Base-by-base conservation (phyloP, 2,329 filamentous ascomycete species). In the Annulohypoxylon truncatum region DNA sequence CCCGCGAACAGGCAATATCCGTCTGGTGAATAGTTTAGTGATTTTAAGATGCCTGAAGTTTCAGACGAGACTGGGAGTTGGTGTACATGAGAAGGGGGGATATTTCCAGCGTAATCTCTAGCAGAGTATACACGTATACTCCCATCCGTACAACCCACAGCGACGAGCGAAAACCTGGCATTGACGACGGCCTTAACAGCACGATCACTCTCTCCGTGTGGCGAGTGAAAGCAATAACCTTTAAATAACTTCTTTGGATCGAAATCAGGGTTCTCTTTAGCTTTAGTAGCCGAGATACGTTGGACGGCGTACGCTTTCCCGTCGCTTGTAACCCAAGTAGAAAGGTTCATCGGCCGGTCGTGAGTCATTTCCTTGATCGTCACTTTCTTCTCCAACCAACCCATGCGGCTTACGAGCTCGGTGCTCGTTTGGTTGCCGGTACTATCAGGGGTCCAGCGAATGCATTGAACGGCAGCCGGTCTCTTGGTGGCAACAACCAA, bases 1-100 rank as follows among this genome's bases (percentile, higher is more conserved):
- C 95, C 96, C 44, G 92, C 94, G 79, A 99, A 97, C 7, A 99
- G 85, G 77, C 94, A 97, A 78, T 98, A 97, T 15, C 96, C 96
- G 77, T 99, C 96, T 0, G 95, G 94, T 0, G 96, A 97, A 81
- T 97, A 99, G 65, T 82, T 89, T 70, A 99, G 79, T 28, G 89
- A 91, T 1, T 88, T 93, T 54, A 97, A 81, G 10, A 81, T 78
- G 0, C 96, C 96, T 1, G 93, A 90, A 13, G 87, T 85, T 15
- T 84, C 80, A 3, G 83, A 79, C 1, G 94, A 93, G 0, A 90
- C 88, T 10, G 92, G 90, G 1, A 92, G 82, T 56, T 82, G 85
- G 66, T 97, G 88, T 29, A 86, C 87, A 77, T 98, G 94, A 1
- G 95, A 98, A 12, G 92, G 81, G 4, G 94, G 92, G 56, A 99